Conservation (phyloP, 331 rosid species). For the Pyracantha coccinea region DNA sequence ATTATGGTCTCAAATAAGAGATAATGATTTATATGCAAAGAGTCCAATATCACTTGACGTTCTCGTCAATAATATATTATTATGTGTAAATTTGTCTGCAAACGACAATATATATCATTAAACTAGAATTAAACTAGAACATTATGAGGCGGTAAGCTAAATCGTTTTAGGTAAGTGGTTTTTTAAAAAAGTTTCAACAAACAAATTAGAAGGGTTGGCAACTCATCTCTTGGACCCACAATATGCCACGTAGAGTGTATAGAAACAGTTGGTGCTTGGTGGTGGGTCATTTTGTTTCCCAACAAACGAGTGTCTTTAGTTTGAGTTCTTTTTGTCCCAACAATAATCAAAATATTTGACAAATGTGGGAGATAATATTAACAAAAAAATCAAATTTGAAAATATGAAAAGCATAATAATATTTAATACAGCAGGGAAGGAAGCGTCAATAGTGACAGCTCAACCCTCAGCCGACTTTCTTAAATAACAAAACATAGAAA, state of each 20-base stretch:
- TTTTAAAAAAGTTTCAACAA: background rate
- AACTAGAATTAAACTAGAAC: no score
- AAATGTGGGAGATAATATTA: background rate
- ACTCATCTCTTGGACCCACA: slow-evolving; percentile 1
- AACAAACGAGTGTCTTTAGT: slow-evolving; percentile 9
- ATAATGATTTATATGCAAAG: no score
- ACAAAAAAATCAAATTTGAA: background rate
- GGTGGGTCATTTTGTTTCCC: slow-evolving; percentile 31
- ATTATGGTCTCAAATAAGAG: background rate
- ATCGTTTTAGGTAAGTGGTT: no score
- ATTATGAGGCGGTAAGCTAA: no score
- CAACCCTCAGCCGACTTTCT: slow-evolving; percentile 50
- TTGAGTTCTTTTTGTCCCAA: background rate
- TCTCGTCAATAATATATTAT: no score
- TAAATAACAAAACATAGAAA: slow-evolving; percentile 10
- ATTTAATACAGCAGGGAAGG: slow-evolving; percentile 14
- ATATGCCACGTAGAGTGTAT: slow-evolving; percentile 11
- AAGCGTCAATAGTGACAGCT: slow-evolving; percentile 48
- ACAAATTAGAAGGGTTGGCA: slow-evolving; percentile 4
- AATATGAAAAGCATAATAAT: slow-evolving; percentile 10
- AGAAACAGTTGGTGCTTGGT: slow-evolving; percentile 22
- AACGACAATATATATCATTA: no score
- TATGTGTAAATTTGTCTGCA: no score
- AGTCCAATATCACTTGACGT: no score
- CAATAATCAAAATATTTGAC: background rate